Evolutionary conservation across 768 basidiomycete species (phyloP).

Genomic region (Suillus alpinus): DNA sequence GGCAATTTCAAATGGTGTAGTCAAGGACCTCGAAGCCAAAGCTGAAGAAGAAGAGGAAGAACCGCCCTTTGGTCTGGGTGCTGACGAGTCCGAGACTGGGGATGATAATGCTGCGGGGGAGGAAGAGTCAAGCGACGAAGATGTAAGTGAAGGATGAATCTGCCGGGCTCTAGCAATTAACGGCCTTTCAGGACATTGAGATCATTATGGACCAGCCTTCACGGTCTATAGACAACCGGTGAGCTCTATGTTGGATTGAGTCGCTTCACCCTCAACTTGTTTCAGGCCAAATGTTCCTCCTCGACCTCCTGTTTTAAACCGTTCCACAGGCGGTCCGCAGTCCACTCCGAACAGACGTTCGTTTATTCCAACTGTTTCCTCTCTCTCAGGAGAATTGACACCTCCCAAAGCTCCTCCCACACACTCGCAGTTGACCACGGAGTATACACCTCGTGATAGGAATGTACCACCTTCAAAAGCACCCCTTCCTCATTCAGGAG

Average conservation of each 20-base stretch:
- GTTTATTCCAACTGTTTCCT: background rate
- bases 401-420: constrained; percentile 35
- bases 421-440: constrained; percentile 65
- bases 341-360: constrained; percentile 27
- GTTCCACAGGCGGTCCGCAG: constrained; percentile 27
- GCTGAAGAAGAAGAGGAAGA: constrained; percentile 30
- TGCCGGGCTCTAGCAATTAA: constrained; percentile 6
- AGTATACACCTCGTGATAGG: constrained; percentile 75
- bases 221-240: constrained; percentile 77
- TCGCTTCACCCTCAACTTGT: constrained; percentile 2
- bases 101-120: constrained; percentile 41
- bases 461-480: constrained; percentile 36
- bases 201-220: constrained; percentile 83
- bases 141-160: constrained; percentile 32
- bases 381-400: constrained; percentile 7
- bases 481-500: constrained; percentile 22
- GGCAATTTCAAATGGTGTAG: constrained; percentile 43
- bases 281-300: constrained; percentile 35
- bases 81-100: constrained; percentile 25
- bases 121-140: constrained; percentile 45
- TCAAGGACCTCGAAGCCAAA: constrained; percentile 50
- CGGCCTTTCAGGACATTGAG: constrained; percentile 66
- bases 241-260: constrained; percentile 13
- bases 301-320: constrained; percentile 29
- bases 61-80: constrained; percentile 27